A percentile compares a stretch with the other conserved stretches of the same genome.
phyloP scores from a whole-genome alignment of 352 stramenopile genomes.

The Blastocystis sp. region DNA sequence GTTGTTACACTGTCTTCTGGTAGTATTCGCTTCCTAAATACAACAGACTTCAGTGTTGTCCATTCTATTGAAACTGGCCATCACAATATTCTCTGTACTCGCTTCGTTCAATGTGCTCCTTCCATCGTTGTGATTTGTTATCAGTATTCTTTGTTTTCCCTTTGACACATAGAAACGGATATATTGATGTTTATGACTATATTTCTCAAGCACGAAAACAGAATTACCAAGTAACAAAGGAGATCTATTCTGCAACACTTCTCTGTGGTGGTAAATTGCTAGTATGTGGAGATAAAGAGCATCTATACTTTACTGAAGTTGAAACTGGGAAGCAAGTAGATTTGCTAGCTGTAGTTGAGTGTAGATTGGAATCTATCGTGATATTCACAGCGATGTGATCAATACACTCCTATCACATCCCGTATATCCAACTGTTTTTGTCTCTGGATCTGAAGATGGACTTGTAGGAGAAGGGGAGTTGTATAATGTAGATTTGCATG shows the following conservation, averaged over 20 bases:
- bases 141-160: slow-evolving; percentile 5
- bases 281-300: slow-evolving; percentile 36
- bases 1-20: slow-evolving; percentile 27
- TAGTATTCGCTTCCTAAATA: slow-evolving; percentile 16
- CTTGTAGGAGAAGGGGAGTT: neutral
- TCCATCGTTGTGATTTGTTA: slow-evolving; percentile 12
- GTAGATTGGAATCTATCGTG: slow-evolving; percentile 60
- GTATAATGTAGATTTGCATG: slow-evolving; percentile 54
- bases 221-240: neutral
- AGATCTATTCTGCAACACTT: slow-evolving; percentile 27
- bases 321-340: slow-evolving; percentile 32
- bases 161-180: slow-evolving; percentile 32
- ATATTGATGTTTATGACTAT: slow-evolving; percentile 34
- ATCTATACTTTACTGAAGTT: slow-evolving; percentile 43
- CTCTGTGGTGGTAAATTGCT: slow-evolving; percentile 47
- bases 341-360: neutral
- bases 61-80: neutral
- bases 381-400: slow-evolving; percentile 65
- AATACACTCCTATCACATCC: slow-evolving; percentile 56
- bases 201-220: neutral
- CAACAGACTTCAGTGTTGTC: neutral
- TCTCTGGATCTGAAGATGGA: slow-evolving; percentile 63
- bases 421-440: slow-evolving; percentile 55
- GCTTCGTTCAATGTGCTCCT: slow-evolving; percentile 11
- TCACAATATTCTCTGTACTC: neutral